Base-by-base conservation (phyloP, 768 basidiomycete species). In the Agrocybe praecox region DNA sequence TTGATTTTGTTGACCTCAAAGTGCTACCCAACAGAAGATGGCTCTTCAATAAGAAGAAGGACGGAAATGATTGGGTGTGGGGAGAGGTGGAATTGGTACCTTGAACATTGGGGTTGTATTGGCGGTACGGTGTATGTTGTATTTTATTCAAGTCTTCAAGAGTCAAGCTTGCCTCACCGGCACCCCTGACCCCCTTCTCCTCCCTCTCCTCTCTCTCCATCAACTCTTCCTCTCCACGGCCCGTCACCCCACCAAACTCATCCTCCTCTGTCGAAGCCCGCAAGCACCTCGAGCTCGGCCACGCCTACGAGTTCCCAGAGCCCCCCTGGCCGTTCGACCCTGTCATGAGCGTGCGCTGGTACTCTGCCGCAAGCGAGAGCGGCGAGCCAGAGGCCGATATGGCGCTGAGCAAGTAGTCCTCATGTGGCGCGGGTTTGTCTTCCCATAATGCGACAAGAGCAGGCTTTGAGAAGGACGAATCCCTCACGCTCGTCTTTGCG, bases 361-460 rank as follows among this genome's bases (percentile, higher is more conserved):
- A 98, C 71, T 80, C 78, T 8, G 76, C 90, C 14, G 93, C 92
- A 0, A 88, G 86, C 55, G 89, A 96, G 71, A 85, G 89, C 57
- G 92, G 92, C 33, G 93, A 97, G 70, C 79, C 83, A 21, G 95
- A 98, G 69, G 96, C 96, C 0, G 94, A 98, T 68, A 96, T 98
- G 94, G 96, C 94, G 2, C 80, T 98, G 52, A 88, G 86, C 71
- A 98, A 97, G 73, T 98, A 96, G 96, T 98, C 97, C 77, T 74
- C 98, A 46, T 96, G 94, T 67, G 96, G 96, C 1, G 71, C 70
- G 2, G 86, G 88, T n/a, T n/a, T n/a, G n/a, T n/a, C n/a, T n/a
- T n/a, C n/a, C n/a, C n/a, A n/a, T 8, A 76, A 77, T 14, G 74
- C 69, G 5, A n/a, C n/a, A n/a, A n/a, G 68, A 18, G 77, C 71